Evolutionary conservation across 2,329 filamentous ascomycete species (phyloP), one percentile per base, ranked within the genome.

Genomic region (Talaromyces sp.): DNA sequence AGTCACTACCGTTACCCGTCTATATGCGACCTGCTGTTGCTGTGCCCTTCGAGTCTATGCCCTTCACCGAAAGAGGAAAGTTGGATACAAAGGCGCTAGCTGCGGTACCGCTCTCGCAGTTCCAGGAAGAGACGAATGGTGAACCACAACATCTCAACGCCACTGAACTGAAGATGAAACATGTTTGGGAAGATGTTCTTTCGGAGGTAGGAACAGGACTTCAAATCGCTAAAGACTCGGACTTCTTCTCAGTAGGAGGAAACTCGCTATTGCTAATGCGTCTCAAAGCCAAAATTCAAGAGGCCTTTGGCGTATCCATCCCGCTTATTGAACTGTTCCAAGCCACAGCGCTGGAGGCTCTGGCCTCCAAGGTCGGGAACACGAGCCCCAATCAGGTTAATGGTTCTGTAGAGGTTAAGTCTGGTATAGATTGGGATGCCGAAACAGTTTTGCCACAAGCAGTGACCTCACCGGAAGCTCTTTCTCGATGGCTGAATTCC

Each of bases 181-280:
- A 12, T 3, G 12, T 75, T 1, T 69, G 69, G 56, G 58, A 65
- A 7, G 56, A 67, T 1, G 42, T 40, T 16, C 16, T 56, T 14
- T 27, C 36, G 23, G 10, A 47, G 53, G 16, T 28, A 36, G 8
- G 5, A 27, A 52, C 10, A 4, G 31, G 9, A 14, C 2, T 12
- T 36, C 12, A 7, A 8, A 42, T 60, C 23, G 42, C 36, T 31
- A 30, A 59, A 0, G 40, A 63, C 6, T 63, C 71, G 9, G 63
- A 69, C 57, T 77, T 77, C 65, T 76, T 78, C 67, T 14, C 36
- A 1, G 63, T 73, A 9, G 76, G 75, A 10, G 75, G 75, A 14
- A 77, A 71, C 57, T 78, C 75, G 0, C 40, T 77, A 18, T 65
- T 73, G 1, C 6, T 33, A 3, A 30, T 55, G 8, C 31, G 27